Base-by-base conservation (phyloP, 1,139 yeast species). In the Nakaseomyces glabratus region DNA sequence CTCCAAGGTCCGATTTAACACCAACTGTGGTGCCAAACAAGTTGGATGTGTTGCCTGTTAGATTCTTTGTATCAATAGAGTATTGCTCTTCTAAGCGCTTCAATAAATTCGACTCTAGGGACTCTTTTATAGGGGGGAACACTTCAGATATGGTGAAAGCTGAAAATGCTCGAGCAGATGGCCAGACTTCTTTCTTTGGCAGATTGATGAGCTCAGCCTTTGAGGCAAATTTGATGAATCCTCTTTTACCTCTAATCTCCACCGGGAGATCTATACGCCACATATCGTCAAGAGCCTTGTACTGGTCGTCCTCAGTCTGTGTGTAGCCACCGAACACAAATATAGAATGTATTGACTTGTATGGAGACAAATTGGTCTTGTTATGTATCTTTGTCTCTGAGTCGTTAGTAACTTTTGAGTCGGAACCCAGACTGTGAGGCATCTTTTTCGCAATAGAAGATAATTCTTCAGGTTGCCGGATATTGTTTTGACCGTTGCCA, bases 231-330 rank as follows among this genome's bases (percentile, higher is more conserved):
- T 55, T 54, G 13, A 50, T 40, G 31, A 51, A 57, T n/a, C 54
- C 51, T 12, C 55, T 51, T 21, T 53, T 55, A 1, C 66, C 66
- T 15, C 55, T 47, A 15, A 57, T 54, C 11, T 53, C 48, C 1
- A 65, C 54, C 4, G 62, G 56, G 2, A 69, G 40, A 37, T 68
- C 70, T 20, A 68, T 54, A 42, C 60, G 63, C 74, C 74, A 70
- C 35, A 69, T 43, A 46, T 69, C 73, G 39, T 62, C 60, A 45
- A 68, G 49, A 2, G 72, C 63, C 24, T 60, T 56, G 40, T 61
- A 68, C 17, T 45, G 41, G 5, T 46, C 45, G 31, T 52, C 52
- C 12, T 47, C 46, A 2, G 49, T 41, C 21, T 51, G 52, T 20
- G 48, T 44, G 37, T 63, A 68, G 0, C 73, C 74, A 12, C 72